Base-by-base conservation (phyloP, 2,329 filamentous ascomycete species). In the Ophiostoma sp. region DNA sequence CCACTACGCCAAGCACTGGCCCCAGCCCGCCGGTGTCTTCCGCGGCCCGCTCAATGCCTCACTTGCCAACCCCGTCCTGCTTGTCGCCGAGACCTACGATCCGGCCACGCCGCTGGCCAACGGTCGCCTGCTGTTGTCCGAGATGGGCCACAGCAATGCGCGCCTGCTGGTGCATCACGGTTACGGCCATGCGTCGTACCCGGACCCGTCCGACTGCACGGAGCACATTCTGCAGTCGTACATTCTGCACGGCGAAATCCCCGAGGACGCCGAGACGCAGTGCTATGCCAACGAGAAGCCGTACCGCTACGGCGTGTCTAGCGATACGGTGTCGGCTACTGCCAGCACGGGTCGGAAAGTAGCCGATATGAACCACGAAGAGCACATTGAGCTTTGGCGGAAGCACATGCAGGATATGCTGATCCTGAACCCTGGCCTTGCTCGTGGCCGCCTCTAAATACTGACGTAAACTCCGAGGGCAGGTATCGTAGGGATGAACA, bases 91-190 rank as follows among this genome's bases (percentile, higher is more conserved):
- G 79, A 83, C 83, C 5, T 84, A 87, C 72, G 85, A 87, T 73
- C 85, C 85, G 0, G 85, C 85, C 1, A 87, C 85, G 7, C 85
- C 85, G 4, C 77, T 87, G 59, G 81, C 84, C 5, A 86, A 87
- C 72, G 85, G 85, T 0, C 78, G 84, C 15, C 78, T 84, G 33
- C 79, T 87, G 2, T 72, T 83, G 22, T 69, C 75, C 0, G 85
- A 85, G 71, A 86, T 87, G 84, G 85, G 84, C 0, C 71, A 76
- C 0, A 69, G 75, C 8, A 87, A 87, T 72, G 84, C 85, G n/a
- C 77, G 84, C 6, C 78, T 87, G 22, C 79, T 87, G 45, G 84
- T 78, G 5, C 85, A 87, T 72, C 85, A 87, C 72, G 85, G 85
- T 4, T 87, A 86, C 68, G 85, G 85, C 0, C 85, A 87, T 73